These are phyloP conservation scores for Triangularia verruculosa DNA, from an alignment of 2,329 filamentous ascomycete genomes.

Conservation along the genomic window DNA sequence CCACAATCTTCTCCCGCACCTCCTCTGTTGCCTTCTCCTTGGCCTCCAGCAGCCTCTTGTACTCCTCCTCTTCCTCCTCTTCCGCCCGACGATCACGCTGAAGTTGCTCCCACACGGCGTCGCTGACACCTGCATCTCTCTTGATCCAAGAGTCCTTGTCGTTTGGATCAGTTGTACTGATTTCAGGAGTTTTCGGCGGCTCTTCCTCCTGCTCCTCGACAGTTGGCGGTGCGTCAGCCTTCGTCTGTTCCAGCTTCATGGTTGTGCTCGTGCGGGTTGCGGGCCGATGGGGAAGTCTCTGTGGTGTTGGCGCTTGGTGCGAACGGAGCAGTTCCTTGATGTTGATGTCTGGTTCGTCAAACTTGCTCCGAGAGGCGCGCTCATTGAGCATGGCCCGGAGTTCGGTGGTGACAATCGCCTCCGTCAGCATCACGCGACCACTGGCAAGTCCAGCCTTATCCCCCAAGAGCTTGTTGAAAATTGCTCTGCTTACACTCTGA, in stretches of 20 bases:
- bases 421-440: slow-evolving; percentile 16
- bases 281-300: neutral
- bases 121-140: slow-evolving; percentile 57
- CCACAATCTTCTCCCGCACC: slow-evolving; percentile 37
- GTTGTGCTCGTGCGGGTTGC: neutral
- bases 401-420: slow-evolving; percentile 15
- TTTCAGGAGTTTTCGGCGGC: neutral
- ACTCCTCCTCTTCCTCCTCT: slow-evolving; percentile 37
- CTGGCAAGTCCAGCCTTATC: slow-evolving; percentile 26
- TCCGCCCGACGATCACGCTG: slow-evolving; percentile 46
- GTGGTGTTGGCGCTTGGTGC: neutral
- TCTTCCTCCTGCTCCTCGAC: slow-evolving; percentile 11
- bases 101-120: slow-evolving; percentile 60
- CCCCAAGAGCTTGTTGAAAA: slow-evolving; percentile 44
- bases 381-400: slow-evolving; percentile 26
- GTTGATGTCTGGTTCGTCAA: neutral
- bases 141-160: neutral
- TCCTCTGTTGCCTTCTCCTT: slow-evolving; percentile 31
- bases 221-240: slow-evolving; percentile 2
- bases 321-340: neutral
- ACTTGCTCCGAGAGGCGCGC: slow-evolving; percentile 21
- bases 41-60: slow-evolving; percentile 34
- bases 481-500: slow-evolving; percentile 47
- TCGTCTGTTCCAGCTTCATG: neutral
- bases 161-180: neutral